These are phyloP conservation scores for Monosporascus sp. DNA, from an alignment of 2,329 filamentous ascomycete genomes.

Conservation along the genomic window DNA sequence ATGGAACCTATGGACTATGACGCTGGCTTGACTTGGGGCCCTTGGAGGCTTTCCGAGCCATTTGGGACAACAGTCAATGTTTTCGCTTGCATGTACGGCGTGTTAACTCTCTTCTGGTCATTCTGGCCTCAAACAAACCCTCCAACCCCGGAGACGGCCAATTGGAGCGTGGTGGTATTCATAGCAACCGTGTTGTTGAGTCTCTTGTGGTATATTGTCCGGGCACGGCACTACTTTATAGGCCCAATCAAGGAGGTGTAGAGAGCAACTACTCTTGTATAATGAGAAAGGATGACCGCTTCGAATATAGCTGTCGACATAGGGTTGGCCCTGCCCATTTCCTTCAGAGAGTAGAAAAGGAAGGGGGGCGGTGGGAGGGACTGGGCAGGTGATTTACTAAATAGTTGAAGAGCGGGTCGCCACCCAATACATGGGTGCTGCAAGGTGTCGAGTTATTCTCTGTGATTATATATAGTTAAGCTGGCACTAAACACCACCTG, in stretches of 20 bases:
- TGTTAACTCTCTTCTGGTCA: conserved; percentile 52
- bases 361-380: no score
- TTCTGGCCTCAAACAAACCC: conserved; percentile 41
- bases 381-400: no score
- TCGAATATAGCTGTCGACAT: no score
- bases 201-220: conserved; percentile 39
- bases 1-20: neutral
- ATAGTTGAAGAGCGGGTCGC: no score
- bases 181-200: conserved; percentile 37
- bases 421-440: no score
- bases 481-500: no score
- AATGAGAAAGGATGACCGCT: no score
- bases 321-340: no score
- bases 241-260: conserved; percentile 32
- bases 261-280: neutral
- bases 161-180: conserved; percentile 43
- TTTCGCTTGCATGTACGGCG: conserved; percentile 47
- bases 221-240: conserved; percentile 38
- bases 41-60: conserved; percentile 46
- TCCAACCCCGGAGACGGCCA: conserved; percentile 34
- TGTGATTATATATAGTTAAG: no score
- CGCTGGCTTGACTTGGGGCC: conserved; percentile 40
- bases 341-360: no score
- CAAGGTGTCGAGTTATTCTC: no score
- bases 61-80: conserved; percentile 49